phyloP scores from a whole-genome alignment of 257 asterid species.

The Nicotiana tabacum region DNA sequence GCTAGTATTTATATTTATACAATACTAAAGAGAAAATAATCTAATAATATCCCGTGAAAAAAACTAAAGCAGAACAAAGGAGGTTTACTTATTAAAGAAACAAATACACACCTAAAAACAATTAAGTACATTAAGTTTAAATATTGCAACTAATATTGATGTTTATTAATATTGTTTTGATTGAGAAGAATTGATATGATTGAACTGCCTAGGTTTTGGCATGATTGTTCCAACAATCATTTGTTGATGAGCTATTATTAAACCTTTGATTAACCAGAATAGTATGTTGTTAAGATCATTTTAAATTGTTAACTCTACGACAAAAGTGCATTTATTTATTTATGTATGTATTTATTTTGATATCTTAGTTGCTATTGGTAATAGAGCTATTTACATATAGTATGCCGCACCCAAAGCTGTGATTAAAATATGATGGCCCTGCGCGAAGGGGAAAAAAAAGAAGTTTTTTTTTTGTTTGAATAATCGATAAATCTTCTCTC shows the following conservation, averaged over 20 bases:
- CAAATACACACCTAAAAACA: background rate
- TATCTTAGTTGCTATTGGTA: constrained; percentile 15
- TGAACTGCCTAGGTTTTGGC: constrained; percentile 10
- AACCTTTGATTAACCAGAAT: constrained; percentile 2
- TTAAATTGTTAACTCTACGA: constrained; percentile 14
- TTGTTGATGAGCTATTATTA: constrained; percentile 10
- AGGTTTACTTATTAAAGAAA: background rate
- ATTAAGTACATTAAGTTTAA: background rate
- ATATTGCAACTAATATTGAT: background rate
- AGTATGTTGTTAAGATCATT: constrained; percentile 11
- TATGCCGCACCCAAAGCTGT: background rate
- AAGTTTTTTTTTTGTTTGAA: background rate
- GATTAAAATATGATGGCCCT: background rate
- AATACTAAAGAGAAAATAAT: background rate
- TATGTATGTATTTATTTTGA: constrained; percentile 3
- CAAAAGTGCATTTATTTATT: constrained; percentile 11
- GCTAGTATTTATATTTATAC: background rate
- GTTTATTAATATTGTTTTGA: background rate
- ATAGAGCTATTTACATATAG: background rate
- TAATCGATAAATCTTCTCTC: background rate
- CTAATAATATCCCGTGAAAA: background rate
- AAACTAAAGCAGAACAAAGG: background rate
- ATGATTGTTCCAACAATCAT: constrained; percentile 25
- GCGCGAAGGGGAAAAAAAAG: background rate
- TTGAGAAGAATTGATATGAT: constrained; percentile 20